These are phyloP conservation scores for Lactarius pseudohatsudake DNA, from an alignment of 768 basidiomycete species.

Conservation along the genomic window DNA sequence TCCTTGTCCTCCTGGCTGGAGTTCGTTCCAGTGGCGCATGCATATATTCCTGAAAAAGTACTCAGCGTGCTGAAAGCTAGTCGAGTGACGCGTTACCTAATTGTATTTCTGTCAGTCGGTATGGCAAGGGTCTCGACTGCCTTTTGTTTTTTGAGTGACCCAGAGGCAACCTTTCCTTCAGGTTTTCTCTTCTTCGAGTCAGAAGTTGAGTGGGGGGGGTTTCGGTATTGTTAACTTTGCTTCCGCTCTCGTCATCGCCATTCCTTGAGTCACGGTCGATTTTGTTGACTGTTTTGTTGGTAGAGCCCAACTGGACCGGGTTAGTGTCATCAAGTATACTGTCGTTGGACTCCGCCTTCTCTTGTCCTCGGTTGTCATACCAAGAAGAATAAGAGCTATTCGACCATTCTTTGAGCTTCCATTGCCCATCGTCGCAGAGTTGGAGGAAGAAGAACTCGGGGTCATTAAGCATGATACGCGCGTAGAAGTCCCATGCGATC, in stretches of 20 bases:
- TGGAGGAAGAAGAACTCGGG: conserved; percentile 1
- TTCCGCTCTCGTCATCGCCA: neutral
- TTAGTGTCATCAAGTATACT: neutral
- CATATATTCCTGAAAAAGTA: conserved; percentile 1
- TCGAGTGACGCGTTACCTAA: neutral
- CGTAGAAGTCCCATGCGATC: neutral
- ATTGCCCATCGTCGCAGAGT: neutral
- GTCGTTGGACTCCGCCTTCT: neutral
- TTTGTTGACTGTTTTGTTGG: neutral
- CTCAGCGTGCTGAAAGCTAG: neutral
- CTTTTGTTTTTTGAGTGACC: neutral
- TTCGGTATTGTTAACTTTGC: neutral
- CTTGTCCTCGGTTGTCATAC: neutral
- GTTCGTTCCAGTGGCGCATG: neutral
- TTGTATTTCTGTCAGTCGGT: neutral
- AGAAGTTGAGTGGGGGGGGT: neutral
- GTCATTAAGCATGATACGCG: neutral
- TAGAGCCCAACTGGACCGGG: neutral
- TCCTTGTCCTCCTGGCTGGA: neutral
- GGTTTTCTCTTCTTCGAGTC: neutral
- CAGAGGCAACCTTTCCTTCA: neutral
- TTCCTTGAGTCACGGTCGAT: neutral
- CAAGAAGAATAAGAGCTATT: neutral
- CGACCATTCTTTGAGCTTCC: conserved; percentile 1
- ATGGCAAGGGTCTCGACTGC: neutral